Evolutionary conservation across 257 asterid genomes (phyloP), one percentile per base, ranked within the genome.

Genomic region (Paraleonurus japonicus): DNA sequence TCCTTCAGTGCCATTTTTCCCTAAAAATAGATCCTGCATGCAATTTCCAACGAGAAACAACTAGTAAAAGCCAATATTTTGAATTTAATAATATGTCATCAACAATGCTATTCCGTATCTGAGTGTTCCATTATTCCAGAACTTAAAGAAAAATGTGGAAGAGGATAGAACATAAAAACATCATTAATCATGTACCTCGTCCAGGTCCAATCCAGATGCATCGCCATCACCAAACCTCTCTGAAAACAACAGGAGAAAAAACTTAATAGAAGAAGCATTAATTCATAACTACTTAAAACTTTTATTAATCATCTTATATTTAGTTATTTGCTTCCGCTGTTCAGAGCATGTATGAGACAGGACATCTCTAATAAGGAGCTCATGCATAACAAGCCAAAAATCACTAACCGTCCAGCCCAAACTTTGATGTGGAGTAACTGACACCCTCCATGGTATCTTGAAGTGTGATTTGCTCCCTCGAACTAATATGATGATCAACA

Each of bases 191-290:
- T 41, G 64, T 85, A 92, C 98, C 98, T 89, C 98, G 58, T 92
- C 96, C 61, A 87, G 90, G 84, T 90, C 95, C 79, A 92, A 78
- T 72, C 96, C 96, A 60, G 90, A 83, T 63, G 88, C 83, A 77
- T 89, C 98, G 7, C 88, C 98, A 73, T 92, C 98, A 69, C 98
- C 98, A 75, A 92, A 92, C 80, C 98, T 88, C 86, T 92, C 98
- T 92, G 84, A 32, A 28, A 79, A 75, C 27, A 74, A 69, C 59
- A 70, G 2, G 50, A 70, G 63, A 19, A 65, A 67, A 43, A 66
- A 35, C 63, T 65, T 65, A 72, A 33, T 35, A 15, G 22, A 37
- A 72, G 58, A 72, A 69, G 17, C 69, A 72, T 43, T 61, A 67
- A 70, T 43, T 3, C 51, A 72, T 65, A 65, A 75, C 51, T 19